Conservation (phyloP, 78 protist species). For the Dictyostelium brefeldianum region DNA sequence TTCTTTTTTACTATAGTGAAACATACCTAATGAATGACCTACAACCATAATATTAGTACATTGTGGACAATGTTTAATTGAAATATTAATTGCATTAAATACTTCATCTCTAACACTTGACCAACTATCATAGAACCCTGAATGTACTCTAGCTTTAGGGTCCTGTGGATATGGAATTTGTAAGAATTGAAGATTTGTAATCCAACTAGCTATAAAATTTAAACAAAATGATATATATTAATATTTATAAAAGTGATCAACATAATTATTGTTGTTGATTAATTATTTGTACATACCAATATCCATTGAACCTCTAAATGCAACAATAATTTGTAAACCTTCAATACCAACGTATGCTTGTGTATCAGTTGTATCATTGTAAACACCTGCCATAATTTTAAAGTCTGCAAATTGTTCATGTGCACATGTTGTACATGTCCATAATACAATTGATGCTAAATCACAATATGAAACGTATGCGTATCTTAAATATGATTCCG, state of each 20-base stretch:
- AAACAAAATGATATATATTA: slow-evolving; percentile 35
- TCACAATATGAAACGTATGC: slow-evolving; percentile 53
- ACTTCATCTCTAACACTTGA: slow-evolving; percentile 37
- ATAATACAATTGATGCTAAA: background rate
- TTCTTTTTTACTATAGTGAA: too few relatives aligned
- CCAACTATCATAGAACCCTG: slow-evolving; percentile 56
- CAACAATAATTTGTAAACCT: slow-evolving; percentile 17
- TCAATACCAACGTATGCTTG: slow-evolving; percentile 60
- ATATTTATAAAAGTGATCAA: too few relatives aligned
- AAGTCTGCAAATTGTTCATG: background rate
- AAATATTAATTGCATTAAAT: background rate
- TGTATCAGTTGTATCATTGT: slow-evolving; percentile 33
- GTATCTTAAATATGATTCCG: background rate
- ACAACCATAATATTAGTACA: slow-evolving; percentile 24
- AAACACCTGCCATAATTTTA: background rate
- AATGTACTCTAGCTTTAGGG: background rate
- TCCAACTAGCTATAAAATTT: slow-evolving; percentile 15
- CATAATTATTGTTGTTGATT: too few relatives aligned
- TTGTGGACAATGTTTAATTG: slow-evolving; percentile 10
- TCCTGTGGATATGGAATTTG: slow-evolving; percentile 5
- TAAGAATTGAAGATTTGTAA: slow-evolving; percentile 61
- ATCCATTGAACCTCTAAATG: slow-evolving; percentile 80
- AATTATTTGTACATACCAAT: background rate
- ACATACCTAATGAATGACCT: slow-evolving; percentile 39
- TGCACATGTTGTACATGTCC: slow-evolving; percentile 46